Base-by-base conservation (phyloP, 2,329 filamentous ascomycete genomes). In the Cordyceps tenuipes region DNA sequence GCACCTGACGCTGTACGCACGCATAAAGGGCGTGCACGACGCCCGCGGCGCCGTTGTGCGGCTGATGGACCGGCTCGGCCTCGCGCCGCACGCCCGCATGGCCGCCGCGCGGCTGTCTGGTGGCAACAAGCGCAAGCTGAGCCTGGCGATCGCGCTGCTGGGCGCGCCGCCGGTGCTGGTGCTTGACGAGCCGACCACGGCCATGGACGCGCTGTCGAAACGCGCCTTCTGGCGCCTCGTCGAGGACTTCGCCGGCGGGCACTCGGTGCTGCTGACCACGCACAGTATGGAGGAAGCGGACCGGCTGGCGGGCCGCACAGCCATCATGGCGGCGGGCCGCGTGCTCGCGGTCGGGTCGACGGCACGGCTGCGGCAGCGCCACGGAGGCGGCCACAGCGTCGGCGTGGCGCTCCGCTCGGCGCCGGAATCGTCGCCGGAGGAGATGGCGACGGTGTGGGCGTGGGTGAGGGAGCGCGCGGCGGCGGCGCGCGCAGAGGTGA, bases 241-340 rank as follows among this genome's bases (percentile, higher is more conserved):
- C 1, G 81, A 82, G 5, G 26, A n/a, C 50, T 66, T 92, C n/a
- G 84, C 86, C 0, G 81, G 84, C 0, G 88, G 89, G 0, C 81
- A 91, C 13, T 87, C 86, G 0, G 80, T 96, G 3, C 78, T 96
- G 1, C 80, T 96, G 13, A 96, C 91, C 10, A 96, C 91, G 0
- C 91, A 96, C 71, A 88, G 83, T 49, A 95, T 96, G 90, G 91
- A 96, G 71, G 91, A 96, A 73, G 91, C 91, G 0, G 90, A 94
- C 67, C 89, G 89, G 1, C 79, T 96, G 0, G 90, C 91, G 0
- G 85, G 83, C 46, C 81, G 89, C 2, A 88, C 89, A 10, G 66
- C 63, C 51, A 66, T 69, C 60, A 63, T 70, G n/a, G 64, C 68
- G 13, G 64, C 68, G 12, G 55, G 62, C 5, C 62, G 67, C 4